Base-by-base conservation (phyloP, 2,329 filamentous ascomycete genomes). In the Calonectria hongkongensis region DNA sequence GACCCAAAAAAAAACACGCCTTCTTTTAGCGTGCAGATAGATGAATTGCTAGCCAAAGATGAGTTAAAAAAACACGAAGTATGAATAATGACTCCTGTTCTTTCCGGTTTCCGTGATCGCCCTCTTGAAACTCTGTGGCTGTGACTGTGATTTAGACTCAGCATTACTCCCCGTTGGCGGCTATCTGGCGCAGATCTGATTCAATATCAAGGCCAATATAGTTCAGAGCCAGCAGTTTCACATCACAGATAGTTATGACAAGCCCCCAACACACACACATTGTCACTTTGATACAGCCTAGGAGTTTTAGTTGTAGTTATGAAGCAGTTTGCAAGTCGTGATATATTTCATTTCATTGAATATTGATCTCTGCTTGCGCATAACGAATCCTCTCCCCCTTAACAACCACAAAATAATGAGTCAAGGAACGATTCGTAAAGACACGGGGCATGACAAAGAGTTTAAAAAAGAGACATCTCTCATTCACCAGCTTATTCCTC, bases 241-340 rank as follows among this genome's bases (percentile, higher is more conserved):
- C 33, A 58, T 6, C 8, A 39, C n/a, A 21, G 12, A 8, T 8
- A 36, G 30, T 15, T 21, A 12, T 36, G 33, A 39, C 15, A 27
- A 58, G 21, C 5, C n/a, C 15, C n/a, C 15, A 16, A 33, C 50
- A 21, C 33, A 3, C 33, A 5, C 33, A 36, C 33, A 58, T 5
- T 58, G 33, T 58, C 54, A 58, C 54, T 2, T 25, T 27, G 10
- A 25, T n/a, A 16, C 8, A 33, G 30, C 10, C 27, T n/a, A 21
- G 2, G 1, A 21, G 21, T 21, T 21, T 21, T 21, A 21, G 21
- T 27, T 15, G 30, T 15, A 30, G 7, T 5, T 21, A 3, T 36
- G 33, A 27, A 16, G 47, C 30, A 36, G 13, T 56, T 73, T 69
- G 21, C 18, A 64, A 66, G 66, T 73, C 62, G 54, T 72, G 28